phyloP scores from a whole-genome alignment of 768 basidiomycete genomes.

The Boletus patriciae region DNA sequence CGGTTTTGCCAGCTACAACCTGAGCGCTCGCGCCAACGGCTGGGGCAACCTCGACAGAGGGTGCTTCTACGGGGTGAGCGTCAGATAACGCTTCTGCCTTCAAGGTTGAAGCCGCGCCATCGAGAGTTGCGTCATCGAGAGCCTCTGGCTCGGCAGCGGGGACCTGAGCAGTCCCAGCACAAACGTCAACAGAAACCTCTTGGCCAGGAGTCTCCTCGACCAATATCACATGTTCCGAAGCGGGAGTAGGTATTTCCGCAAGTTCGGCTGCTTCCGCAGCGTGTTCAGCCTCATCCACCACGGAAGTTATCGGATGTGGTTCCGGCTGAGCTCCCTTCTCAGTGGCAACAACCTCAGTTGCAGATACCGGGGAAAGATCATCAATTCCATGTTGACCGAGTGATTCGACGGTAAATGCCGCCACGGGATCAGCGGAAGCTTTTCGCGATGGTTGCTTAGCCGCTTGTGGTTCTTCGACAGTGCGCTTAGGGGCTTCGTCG shows the following conservation, averaged over 20 bases:
- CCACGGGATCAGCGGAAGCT: constrained; percentile 1
- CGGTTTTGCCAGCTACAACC: neutral
- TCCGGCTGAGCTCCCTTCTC: constrained; percentile 18
- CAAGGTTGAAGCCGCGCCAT: neutral
- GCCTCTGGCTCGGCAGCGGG: neutral
- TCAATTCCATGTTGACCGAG: neutral
- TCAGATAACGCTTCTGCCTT: neutral
- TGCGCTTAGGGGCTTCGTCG: neutral
- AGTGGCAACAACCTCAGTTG: neutral
- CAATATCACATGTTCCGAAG: constrained; percentile 10
- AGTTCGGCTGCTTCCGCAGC: constrained; percentile 7
- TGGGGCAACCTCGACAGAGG: neutral
- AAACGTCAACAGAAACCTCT: constrained; percentile 1
- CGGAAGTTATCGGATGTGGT: neutral
- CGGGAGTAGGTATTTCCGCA: constrained; percentile 15
- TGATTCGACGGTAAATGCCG: constrained; percentile 11
- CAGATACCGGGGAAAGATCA: constrained; percentile 1
- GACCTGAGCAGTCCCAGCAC: neutral
- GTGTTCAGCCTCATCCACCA: constrained; percentile 8
- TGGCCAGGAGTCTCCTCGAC: constrained; percentile 18
- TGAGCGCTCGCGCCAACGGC: neutral
- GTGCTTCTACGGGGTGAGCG: neutral
- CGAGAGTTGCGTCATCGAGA: neutral
- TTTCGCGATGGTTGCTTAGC: constrained; percentile 5
- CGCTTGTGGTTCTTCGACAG: constrained; percentile 3